Base-by-base conservation (phyloP, 2,329 filamentous ascomycete species). In the Fusarium fracticaudum region DNA sequence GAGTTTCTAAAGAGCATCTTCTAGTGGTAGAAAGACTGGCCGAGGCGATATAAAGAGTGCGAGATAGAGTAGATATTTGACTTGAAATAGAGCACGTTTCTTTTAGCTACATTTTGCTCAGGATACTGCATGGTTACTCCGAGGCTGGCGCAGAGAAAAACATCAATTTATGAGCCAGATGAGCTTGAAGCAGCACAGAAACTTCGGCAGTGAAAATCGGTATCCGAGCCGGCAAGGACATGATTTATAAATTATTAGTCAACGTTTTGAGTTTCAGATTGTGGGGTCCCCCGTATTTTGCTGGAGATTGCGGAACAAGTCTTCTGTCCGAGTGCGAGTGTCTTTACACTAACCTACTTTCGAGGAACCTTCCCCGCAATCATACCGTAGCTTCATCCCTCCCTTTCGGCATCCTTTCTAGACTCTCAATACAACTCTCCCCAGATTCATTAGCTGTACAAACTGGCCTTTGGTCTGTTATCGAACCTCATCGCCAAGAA, bases 101-200 rank as follows among this genome's bases (percentile, higher is more conserved):
- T 22, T n/a, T 8, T 22, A 29, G 13, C 18, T n/a, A n/a, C 2
- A 12, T 18, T 13, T 8, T 8, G 11, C 10, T 17, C 0, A 9
- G 6, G 20, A 31, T 1, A 31, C 8, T 10, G 1, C 3, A 31
- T 31, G 8, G 12, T 5, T 10, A 2, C 26, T 4, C 14, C 10
- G 20, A 26, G 11, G 26, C 13, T 26, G n/a, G 3, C 5, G 2
- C 6, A 26, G 44, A 20, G 12, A 26, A 9, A 8, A 41, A 8
- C 20, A 8, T 6, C 40, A 41, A 6, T 4, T 6, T 41, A 13
- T 14, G 40, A 24, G 43, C 11, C 11, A 8, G 24, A 26, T 26
- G 43, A 26, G 43, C 24, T 45, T 8, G 12, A 18, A 44, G 11
- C n/a, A 45, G 15, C 17, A 24, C 15, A 45, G 8, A 26, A 1